Evolutionary conservation across 2,329 filamentous ascomycete species (phyloP), one percentile per base, ranked within the genome.

Genomic region (Trichoderma koningiopsis): DNA sequence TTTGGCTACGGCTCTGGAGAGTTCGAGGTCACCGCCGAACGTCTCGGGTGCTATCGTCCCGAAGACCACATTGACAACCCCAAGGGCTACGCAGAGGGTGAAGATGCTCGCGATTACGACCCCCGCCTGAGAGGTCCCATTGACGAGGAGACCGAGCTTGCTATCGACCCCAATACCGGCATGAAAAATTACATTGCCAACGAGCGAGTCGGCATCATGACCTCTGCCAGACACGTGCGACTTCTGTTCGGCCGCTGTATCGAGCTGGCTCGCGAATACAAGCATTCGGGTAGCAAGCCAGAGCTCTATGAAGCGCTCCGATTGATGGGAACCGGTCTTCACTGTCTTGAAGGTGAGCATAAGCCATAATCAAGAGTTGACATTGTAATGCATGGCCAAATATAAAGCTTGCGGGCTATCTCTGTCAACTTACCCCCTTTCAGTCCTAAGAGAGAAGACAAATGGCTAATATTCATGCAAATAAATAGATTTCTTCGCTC

Each of bases 121-220:
- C 84, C 80, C 66, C 90, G 92, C 73, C 89, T 97, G 63, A 91
- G 95, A 77, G 93, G 90, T 0, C 93, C 92, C 0, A 84, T 98
- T 57, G 87, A 97, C 72, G 93, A 96, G 82, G 77, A 84, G 31
- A 86, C 88, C 62, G 95, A 97, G 82, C 86, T 97, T 43, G 88
- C 87, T 57, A 87, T 98, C 75, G 93, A 98, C 75, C 86, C 87
- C 2, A 82, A 88, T 66, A 91, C 90, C 6, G 92, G 91, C 74
- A 85, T 97, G 81, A 98, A 98, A 83, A 96, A 94, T 79, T 97
- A 97, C 81, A 97, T 97, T 79, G 93, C 94, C 49, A 94, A 94
- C 72, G 94, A 97, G 78, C 83, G 88, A 62, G 81, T 86, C 69
- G 87, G 88, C 57, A 96, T 96, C 77, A 92, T 92, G 81, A 97